These are phyloP conservation scores for Alternaria sp. DNA, from an alignment of 2,329 filamentous ascomycete genomes.

Conservation along the genomic window DNA sequence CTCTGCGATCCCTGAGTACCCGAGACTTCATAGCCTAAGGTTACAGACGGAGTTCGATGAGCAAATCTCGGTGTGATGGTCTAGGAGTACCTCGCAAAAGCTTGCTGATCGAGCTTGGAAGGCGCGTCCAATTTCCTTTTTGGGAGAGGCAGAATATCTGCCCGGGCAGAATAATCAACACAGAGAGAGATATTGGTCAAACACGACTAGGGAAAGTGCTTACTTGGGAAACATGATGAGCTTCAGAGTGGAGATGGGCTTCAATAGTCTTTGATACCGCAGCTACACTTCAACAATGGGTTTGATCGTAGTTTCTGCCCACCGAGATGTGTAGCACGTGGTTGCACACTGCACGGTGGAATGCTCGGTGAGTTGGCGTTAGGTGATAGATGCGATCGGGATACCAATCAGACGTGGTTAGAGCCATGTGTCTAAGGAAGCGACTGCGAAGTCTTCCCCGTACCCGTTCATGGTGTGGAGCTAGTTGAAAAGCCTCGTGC, in stretches of 20 bases:
- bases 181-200: neutral
- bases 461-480: neutral
- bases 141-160: neutral
- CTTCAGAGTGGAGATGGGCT: neutral
- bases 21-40: neutral
- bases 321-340: neutral
- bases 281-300: neutral
- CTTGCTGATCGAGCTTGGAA: neutral
- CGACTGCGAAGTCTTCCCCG: neutral
- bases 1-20: neutral
- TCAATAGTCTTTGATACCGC: neutral
- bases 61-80: neutral
- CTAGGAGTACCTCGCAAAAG: neutral
- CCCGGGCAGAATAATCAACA: conserved; percentile 1
- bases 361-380: conserved; percentile 9
- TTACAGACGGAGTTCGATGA: neutral
- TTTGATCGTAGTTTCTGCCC: neutral
- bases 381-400: neutral
- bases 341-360: neutral
- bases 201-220: neutral
- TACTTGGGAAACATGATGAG: neutral
- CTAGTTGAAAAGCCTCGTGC: neutral
- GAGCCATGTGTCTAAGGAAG: neutral
- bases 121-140: neutral
- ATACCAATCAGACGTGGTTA: conserved; percentile 5